Evolutionary conservation across 805 yeast species (phyloP), one percentile per base, ranked within the genome.

Genomic region (Ogataea thermomethanolica): DNA sequence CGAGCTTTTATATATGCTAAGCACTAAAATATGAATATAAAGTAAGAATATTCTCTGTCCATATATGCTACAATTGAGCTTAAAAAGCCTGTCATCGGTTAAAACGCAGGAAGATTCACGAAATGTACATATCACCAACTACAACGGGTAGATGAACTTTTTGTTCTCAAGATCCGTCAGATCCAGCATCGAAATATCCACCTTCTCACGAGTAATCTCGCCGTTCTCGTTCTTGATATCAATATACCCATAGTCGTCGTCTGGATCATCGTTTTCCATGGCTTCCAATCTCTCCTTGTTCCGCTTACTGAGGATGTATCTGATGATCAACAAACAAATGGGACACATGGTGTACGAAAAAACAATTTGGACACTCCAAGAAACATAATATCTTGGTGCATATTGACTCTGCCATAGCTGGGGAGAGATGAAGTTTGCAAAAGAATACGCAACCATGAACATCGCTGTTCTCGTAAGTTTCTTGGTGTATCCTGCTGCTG

Each of bases 331-430:
- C 6, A 73, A 62, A 13, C 73, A 24, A 4, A 62, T 31, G 3
- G 82, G 81, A 1, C 80, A 73, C 8, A 61, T 23, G 27, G 64
- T 58, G 51, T 72, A 78, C 8, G 76, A 67, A 10, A 74, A 47
- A 8, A 74, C 78, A 35, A 77, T 72, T 50, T 76, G 82, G 8
- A 75, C 78, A 37, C 70, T 61, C 83, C 83, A 71, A 4, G 78
- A 73, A 5, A 72, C 68, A 24, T 54, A 39, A 47, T 68, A 73
- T 46, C 75, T 59, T 34, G 82, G 81, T 7, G 69, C 66, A 49
- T 71, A 73, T 15, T 50, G 58, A 6, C 48, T 61, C 51, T 66
- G 64, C 80, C 81, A 78, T 27, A 77, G 50, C 52, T 76, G 82
- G 2, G 82, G 81, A 4, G 79, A 70, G 25, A 76, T 68, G 26